A percentile compares a stretch with the other conserved stretches of the same genome.
Evolutionary conservation across 1,284 basidiomycete species (phyloP).

Genomic region (Lentinula novae-zelandiae): DNA sequence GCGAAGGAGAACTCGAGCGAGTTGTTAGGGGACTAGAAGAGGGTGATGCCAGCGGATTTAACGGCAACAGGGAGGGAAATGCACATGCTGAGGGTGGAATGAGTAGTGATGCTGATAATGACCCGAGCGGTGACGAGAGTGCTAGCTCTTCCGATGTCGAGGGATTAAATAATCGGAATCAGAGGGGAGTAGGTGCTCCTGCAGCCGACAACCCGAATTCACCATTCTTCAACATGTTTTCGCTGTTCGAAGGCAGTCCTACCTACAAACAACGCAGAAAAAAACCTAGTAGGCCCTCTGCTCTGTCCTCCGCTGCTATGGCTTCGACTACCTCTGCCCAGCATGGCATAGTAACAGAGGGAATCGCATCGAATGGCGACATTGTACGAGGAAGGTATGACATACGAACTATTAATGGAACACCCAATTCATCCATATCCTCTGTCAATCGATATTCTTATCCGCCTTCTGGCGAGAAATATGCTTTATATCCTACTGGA

Average conservation of each 20-base stretch:
- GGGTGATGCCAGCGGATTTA: neutral
- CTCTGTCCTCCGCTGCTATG: slow-evolving; percentile 15
- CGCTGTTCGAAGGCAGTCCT: slow-evolving; percentile 79
- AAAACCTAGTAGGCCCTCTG: slow-evolving; percentile 42
- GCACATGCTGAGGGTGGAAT: slow-evolving; percentile 20
- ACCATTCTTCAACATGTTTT: slow-evolving; percentile 64
- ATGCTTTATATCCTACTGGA: slow-evolving; percentile 1
- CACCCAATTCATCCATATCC: neutral
- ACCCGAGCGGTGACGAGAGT: slow-evolving; percentile 23
- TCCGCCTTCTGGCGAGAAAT: neutral
- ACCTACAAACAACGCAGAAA: slow-evolving; percentile 86
- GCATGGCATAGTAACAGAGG: neutral
- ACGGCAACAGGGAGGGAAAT: slow-evolving; percentile 13
- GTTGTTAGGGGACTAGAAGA: slow-evolving; percentile 30
- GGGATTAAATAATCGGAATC: slow-evolving; percentile 11
- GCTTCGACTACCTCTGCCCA: slow-evolving; percentile 21
- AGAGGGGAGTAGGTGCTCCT: slow-evolving; percentile 4
- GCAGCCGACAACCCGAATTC: slow-evolving; percentile 30
- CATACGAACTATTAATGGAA: neutral
- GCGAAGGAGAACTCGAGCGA: slow-evolving; percentile 56
- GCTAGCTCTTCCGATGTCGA: slow-evolving; percentile 20
- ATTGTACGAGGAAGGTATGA: neutral
- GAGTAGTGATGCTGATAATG: slow-evolving; percentile 8
- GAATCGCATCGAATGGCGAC: neutral
- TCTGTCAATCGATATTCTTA: slow-evolving; percentile 8